Percentiles rank a stretch among this genome's conserved stretches.
Conservation (phyloP, 2,329 filamentous ascomycete species). For the Pseudocercospora crystallina region DNA sequence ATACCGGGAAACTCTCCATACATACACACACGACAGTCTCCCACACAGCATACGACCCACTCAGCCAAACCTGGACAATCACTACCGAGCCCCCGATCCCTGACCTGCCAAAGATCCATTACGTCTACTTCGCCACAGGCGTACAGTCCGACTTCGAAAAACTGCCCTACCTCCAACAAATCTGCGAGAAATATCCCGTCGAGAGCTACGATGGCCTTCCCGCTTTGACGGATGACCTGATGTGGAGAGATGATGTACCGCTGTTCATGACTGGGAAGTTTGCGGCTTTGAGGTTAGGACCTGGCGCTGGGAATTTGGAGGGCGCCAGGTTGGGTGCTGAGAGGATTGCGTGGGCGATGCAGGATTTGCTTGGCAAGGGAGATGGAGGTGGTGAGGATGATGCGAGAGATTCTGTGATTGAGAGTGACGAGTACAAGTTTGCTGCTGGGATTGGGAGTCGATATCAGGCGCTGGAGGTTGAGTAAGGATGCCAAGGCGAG, state of each 20-base stretch:
- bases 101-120: slow-evolving; percentile 54
- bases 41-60: slow-evolving; percentile 52
- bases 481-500: background rate
- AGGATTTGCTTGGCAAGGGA: slow-evolving; percentile 44
- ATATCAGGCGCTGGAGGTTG: slow-evolving; percentile 36
- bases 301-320: slow-evolving; percentile 71
- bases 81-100: slow-evolving; percentile 55
- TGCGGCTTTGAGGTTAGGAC: slow-evolving; percentile 67
- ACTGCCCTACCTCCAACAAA: slow-evolving; percentile 61
- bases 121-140: slow-evolving; percentile 75
- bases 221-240: slow-evolving; percentile 72
- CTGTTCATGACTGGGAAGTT: slow-evolving; percentile 70
- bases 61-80: slow-evolving; percentile 52
- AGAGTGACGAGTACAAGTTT: slow-evolving; percentile 22
- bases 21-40: slow-evolving; percentile 59
- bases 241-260: slow-evolving; percentile 72
- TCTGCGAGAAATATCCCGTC: slow-evolving; percentile 62
- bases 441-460: slow-evolving; percentile 45
- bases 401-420: slow-evolving; percentile 27
- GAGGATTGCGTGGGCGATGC: slow-evolving; percentile 68
- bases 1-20: slow-evolving; percentile 54
- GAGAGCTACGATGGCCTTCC: slow-evolving; percentile 65
- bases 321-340: slow-evolving; percentile 73
- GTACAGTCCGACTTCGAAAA: slow-evolving; percentile 62
- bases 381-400: slow-evolving; percentile 1